Evolutionary conservation across 2,329 filamentous ascomycete species (phyloP).

Genomic region (Biscogniauxia mediterranea): DNA sequence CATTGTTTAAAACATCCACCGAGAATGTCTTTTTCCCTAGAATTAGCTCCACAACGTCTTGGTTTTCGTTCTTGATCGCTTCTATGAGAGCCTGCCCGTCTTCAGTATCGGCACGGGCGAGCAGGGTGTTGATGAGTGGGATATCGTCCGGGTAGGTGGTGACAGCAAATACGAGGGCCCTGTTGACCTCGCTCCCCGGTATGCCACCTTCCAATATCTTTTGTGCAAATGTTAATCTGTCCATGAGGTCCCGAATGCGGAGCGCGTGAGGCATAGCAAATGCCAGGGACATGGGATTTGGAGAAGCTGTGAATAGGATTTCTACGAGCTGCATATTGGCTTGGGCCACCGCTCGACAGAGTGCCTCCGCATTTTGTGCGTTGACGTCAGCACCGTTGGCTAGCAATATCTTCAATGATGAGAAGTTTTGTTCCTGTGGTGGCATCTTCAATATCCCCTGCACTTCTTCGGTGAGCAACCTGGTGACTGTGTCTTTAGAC

Average conservation of each 20-base stretch:
- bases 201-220: conserved; percentile 50
- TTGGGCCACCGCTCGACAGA: conserved; percentile 50
- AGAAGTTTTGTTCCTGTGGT: conserved; percentile 38
- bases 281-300: conserved; percentile 44
- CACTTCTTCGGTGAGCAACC: conserved; percentile 51
- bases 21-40: conserved; percentile 41
- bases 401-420: conserved; percentile 47
- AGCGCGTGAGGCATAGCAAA: conserved; percentile 52
- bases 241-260: conserved; percentile 49
- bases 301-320: conserved; percentile 43
- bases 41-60: conserved; percentile 47
- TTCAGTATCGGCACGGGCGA: conserved; percentile 45
- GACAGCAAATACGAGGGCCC: conserved; percentile 52
- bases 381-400: conserved; percentile 55
- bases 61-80: conserved; percentile 45
- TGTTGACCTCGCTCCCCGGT: conserved; percentile 46
- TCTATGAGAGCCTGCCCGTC: conserved; percentile 49
- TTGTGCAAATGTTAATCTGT: conserved; percentile 50
- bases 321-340: conserved; percentile 47
- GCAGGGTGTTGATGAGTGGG: conserved; percentile 45
- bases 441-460: conserved; percentile 41
- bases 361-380: conserved; percentile 47
- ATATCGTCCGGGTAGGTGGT: conserved; percentile 47
- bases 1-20: conserved; percentile 38
- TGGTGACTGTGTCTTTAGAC: conserved; percentile 43